Evolutionary conservation across 2,329 filamentous ascomycete species (phyloP).

Genomic region (Aspergillus carbonarius): DNA sequence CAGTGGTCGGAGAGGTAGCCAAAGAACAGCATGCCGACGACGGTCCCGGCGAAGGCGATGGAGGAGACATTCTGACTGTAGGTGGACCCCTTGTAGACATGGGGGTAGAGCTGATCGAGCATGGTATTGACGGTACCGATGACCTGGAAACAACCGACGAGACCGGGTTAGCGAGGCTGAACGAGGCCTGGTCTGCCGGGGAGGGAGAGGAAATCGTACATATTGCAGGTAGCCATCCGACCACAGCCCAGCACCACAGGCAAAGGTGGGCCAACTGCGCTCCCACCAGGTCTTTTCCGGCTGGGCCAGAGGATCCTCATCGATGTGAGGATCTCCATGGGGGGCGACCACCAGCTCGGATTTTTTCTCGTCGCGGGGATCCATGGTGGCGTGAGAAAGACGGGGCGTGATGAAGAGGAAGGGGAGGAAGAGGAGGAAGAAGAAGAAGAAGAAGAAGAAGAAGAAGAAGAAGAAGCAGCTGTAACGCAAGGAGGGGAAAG

Average conservation of each 20-base stretch:
- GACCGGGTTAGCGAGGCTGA: neutral
- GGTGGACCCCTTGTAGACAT: conserved; percentile 63
- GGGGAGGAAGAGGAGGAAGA: neutral
- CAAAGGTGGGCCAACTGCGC: conserved; percentile 70
- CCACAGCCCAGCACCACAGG: conserved; percentile 86
- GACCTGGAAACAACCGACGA: conserved; percentile 49
- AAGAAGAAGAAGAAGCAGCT: neutral
- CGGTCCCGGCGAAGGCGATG: conserved; percentile 84
- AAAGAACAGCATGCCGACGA: conserved; percentile 77
- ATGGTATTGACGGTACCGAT: conserved; percentile 85
- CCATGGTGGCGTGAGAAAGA: neutral
- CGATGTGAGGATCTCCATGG: neutral
- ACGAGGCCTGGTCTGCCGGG: neutral
- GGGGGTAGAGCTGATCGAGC: conserved; percentile 66
- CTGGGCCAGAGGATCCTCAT: conserved; percentile 1
- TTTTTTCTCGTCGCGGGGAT: neutral
- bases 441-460: neutral
- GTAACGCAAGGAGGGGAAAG: neutral
- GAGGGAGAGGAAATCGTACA: neutral
- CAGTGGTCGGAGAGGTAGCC: conserved; percentile 80
- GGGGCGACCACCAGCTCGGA: neutral
- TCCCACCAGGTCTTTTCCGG: conserved; percentile 42
- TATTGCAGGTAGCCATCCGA: conserved; percentile 71
- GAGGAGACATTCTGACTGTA: conserved; percentile 73
- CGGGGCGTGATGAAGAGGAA: neutral